Base-by-base conservation (phyloP, 176 grass and related monocot species). In the Rhipidocladum racemiflorum region DNA sequence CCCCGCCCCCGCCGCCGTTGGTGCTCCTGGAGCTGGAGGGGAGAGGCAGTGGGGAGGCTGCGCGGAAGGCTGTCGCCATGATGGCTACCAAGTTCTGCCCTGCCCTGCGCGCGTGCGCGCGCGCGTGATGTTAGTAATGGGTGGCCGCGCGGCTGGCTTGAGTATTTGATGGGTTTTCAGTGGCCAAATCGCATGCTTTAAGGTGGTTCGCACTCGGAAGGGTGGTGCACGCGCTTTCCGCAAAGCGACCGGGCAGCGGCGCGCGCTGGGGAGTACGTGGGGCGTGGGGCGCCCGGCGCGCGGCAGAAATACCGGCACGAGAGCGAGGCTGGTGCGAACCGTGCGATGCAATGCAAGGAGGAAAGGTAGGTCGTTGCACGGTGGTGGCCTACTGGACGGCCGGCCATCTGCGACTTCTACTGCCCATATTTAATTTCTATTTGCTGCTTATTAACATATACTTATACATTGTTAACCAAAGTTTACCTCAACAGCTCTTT, bases 51-150 rank as follows among this genome's bases (percentile, higher is more conserved):
- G 88, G 88, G 48, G 88, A 90, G 0, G 88, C 88, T 10, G 88
- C 83, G 59, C 83, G 88, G 80, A 86, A 90, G 38, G 88, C 83
- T 53, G 83, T 49, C 73, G 88, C 88, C 88, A 90, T 90, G 78
- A 23, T 14, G 46, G 9, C 15, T n/a, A 32, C 14, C 68, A 62
- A 24, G 51, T 11, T 56, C 16, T 4, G 1, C n/a, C 63, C 17
- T 2, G 30, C 30, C 30, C 30, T 30, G 30, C 30, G 68, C 24
- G 38, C 42, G 44, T 30, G 30, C 30, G 68, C 24, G 38, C 42
- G 44, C 67, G 78, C 42, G 78, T 68, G 63, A 75, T 16, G 78
- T 15, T 68, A 87, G 43, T 82, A 86, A 72, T 80, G 32, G 23
- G 18, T 38, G 56, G 27, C 17, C 72, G 85, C 75, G 71, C 68